Conservation (phyloP, 192 early-diverging fungal species). For the Powellomyces hirtus region DNA sequence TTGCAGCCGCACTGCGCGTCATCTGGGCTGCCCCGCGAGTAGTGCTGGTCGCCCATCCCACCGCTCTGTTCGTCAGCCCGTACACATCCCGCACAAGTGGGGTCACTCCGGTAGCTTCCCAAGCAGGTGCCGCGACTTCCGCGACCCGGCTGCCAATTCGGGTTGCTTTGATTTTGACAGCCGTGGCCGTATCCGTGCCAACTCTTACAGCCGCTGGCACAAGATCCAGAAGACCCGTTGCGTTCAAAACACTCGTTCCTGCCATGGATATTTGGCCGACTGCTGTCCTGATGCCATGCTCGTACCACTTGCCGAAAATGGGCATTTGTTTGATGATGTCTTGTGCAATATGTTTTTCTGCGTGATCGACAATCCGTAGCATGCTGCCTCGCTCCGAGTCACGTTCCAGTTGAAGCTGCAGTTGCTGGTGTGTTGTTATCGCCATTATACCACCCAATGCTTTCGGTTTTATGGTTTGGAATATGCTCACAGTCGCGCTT, state of each 20-base stretch:
- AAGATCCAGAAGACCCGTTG: constrained; percentile 44
- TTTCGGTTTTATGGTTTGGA: constrained; percentile 37
- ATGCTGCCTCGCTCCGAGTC: not conserved
- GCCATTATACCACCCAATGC: constrained; percentile 47
- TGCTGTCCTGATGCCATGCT: constrained; percentile 35
- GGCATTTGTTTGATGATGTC: constrained; percentile 47
- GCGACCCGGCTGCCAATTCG: not conserved
- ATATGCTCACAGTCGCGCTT: constrained; percentile 23
- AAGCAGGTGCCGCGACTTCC: constrained; percentile 9
- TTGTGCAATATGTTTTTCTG: constrained; percentile 39
- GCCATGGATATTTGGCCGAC: constrained; percentile 45
- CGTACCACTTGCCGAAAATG: constrained; percentile 42
- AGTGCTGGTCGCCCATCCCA: constrained; percentile 18
- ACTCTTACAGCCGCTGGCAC: constrained; percentile 41
- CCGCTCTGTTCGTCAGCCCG: not conserved
- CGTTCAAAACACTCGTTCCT: constrained; percentile 40
- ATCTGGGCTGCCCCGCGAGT: constrained; percentile 3
- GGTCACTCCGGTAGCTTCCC: constrained; percentile 27
- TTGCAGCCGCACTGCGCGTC: constrained; percentile 30
- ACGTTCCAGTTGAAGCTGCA: constrained; percentile 46
- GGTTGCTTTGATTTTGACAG: constrained; percentile 1
- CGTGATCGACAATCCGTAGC: constrained; percentile 41
- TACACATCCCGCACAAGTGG: constrained; percentile 3
- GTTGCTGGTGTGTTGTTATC: constrained; percentile 43
- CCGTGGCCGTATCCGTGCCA: constrained; percentile 26